Conservation (phyloP, 768 basidiomycete genomes). For the Lactarius quietus region DNA sequence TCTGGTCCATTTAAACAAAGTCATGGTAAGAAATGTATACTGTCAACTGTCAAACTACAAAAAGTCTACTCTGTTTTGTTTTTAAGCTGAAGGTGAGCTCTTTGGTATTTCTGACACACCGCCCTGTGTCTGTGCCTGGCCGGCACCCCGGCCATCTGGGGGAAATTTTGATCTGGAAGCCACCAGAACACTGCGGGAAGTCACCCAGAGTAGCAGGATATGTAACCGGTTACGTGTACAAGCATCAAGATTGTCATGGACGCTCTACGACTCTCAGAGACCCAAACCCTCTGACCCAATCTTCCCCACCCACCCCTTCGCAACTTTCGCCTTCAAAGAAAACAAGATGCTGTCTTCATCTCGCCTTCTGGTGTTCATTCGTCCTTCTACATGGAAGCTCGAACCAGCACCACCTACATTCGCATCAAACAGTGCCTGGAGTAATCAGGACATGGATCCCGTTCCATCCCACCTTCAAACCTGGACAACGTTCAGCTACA, state of each 20-base stretch:
- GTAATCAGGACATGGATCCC: slow-evolving; percentile 76
- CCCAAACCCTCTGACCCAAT: neutral
- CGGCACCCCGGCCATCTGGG: no score
- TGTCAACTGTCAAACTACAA: no score
- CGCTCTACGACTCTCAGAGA: neutral
- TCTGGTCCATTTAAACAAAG: no score
- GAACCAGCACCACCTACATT: slow-evolving; percentile 51
- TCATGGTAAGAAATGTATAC: no score
- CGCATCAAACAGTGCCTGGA: slow-evolving; percentile 57
- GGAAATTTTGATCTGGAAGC: no score
- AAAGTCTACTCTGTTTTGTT: no score
- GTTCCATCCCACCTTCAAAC: slow-evolving; percentile 57
- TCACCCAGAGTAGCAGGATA: no score
- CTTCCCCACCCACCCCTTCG: neutral
- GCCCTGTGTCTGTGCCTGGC: no score
- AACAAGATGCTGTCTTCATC: neutral
- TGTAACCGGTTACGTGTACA: neutral
- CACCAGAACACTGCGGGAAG: no score
- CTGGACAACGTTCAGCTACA: slow-evolving; percentile 65
- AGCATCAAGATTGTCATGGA: neutral
- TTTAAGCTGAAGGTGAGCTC: no score
- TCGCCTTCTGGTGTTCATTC: neutral
- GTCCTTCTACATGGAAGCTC: slow-evolving; percentile 45
- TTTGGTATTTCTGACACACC: no score
- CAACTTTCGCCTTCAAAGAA: neutral